phyloP scores from a whole-genome alignment of 768 basidiomycete genomes.

The Boletus reticulatus region DNA sequence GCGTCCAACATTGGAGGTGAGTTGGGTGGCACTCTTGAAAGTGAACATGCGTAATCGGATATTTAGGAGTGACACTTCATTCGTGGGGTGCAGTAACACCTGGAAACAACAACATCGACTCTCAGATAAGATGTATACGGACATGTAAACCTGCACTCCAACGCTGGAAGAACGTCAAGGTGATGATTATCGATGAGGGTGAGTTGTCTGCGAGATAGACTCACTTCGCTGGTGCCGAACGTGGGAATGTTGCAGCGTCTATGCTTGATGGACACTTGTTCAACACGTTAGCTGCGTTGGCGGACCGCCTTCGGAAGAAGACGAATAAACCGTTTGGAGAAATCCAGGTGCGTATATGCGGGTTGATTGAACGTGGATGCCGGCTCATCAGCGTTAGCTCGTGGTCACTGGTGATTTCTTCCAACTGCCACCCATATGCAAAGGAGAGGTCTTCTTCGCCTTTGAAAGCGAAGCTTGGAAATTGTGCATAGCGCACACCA shows the following conservation, averaged over 20 bases:
- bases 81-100: constrained; percentile 61
- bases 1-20: constrained; percentile 49
- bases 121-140: constrained; percentile 49
- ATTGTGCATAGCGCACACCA: constrained; percentile 51
- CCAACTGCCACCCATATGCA: constrained; percentile 54
- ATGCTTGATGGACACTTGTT: constrained; percentile 68
- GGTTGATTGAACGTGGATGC: background rate
- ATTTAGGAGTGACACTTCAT: constrained; percentile 56
- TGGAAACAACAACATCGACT: constrained; percentile 37
- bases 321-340: constrained; percentile 57
- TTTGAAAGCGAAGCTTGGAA: constrained; percentile 55
- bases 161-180: constrained; percentile 56
- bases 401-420: constrained; percentile 60
- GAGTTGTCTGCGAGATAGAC: constrained; percentile 4
- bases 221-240: background rate
- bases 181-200: constrained; percentile 69
- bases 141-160: constrained; percentile 52
- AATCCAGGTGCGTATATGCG: constrained; percentile 46
- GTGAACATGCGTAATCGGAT: background rate
- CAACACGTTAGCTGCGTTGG: constrained; percentile 56
- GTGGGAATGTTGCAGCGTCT: constrained; percentile 43
- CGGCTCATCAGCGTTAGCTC: constrained; percentile 30
- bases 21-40: background rate
- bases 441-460: constrained; percentile 51
- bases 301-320: constrained; percentile 49